Conservation (phyloP, 352 stramenopile species). For the Detonula confervacea region DNA sequence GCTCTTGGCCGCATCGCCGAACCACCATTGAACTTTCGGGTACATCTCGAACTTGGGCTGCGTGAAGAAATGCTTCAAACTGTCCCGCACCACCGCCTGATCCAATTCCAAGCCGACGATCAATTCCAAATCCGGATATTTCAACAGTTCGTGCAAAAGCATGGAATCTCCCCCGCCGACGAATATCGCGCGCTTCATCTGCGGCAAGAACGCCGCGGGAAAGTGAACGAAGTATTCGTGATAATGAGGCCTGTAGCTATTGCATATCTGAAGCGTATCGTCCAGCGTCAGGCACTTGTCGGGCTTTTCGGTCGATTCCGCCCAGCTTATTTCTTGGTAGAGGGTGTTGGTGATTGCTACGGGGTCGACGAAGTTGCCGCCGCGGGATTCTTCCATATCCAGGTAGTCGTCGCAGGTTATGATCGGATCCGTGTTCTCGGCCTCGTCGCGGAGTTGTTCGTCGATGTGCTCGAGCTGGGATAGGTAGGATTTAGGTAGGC, state of each 20-base stretch:
- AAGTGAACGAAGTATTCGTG: constrained; percentile 48
- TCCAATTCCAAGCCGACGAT: constrained; percentile 45
- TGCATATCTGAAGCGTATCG: constrained; percentile 27
- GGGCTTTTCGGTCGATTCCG: constrained; percentile 9
- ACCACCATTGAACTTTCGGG: constrained; percentile 44
- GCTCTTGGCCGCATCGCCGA: constrained; percentile 47
- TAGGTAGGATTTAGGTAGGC: not conserved
- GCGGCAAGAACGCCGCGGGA: constrained; percentile 21
- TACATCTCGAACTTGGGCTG: constrained; percentile 43
- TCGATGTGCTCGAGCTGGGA: constrained; percentile 2
- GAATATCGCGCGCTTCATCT: constrained; percentile 34
- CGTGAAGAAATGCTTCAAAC: constrained; percentile 34
- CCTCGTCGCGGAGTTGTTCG: not conserved
- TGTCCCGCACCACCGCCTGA: constrained; percentile 28
- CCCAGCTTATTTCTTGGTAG: constrained; percentile 20
- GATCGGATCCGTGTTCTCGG: constrained; percentile 9
- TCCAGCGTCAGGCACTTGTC: constrained; percentile 27
- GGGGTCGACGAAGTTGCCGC: constrained; percentile 14
- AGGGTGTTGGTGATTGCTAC: not conserved
- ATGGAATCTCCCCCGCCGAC: constrained; percentile 42
- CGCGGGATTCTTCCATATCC: constrained; percentile 1
- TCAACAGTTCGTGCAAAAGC: constrained; percentile 45
- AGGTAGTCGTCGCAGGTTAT: constrained; percentile 21
- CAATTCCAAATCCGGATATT: constrained; percentile 42
- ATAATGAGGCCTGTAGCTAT: constrained; percentile 55